A percentile compares a stretch with the other conserved stretches of the same genome.
Conservation (phyloP, 2,329 filamentous ascomycete genomes). For the Colletotrichum spinosum region DNA sequence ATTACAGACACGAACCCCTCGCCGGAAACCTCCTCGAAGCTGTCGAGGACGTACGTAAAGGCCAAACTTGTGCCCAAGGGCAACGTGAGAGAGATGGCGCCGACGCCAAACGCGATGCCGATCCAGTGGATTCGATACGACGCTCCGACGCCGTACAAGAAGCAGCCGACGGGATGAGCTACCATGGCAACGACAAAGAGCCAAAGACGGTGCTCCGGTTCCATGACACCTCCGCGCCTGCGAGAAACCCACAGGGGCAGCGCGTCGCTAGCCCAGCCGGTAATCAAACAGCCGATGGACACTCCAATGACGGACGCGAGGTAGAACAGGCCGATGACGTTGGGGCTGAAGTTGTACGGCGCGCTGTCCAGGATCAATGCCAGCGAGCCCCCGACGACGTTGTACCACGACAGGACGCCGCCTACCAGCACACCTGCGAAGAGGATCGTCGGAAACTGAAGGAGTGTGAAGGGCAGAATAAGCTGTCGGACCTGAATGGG, state of each 20-base stretch:
- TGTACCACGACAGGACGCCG: slow-evolving; percentile 42
- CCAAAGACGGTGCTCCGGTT: slow-evolving; percentile 43
- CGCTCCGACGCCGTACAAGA: slow-evolving; percentile 41
- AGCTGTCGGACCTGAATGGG: not conserved
- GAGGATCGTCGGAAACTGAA: slow-evolving; percentile 38
- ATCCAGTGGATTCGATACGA: slow-evolving; percentile 42
- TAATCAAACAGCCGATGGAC: slow-evolving; percentile 41
- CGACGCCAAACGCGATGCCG: slow-evolving; percentile 41
- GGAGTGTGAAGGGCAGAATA: slow-evolving; percentile 1
- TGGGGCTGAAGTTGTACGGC: slow-evolving; percentile 42
- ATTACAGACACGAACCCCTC: slow-evolving; percentile 40
- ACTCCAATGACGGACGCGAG: slow-evolving; percentile 40
- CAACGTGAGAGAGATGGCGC: slow-evolving; percentile 40
- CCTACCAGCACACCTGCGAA: slow-evolving; percentile 41
- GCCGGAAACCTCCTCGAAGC: slow-evolving; percentile 42
- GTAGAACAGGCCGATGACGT: slow-evolving; percentile 40
- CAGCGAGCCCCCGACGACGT: slow-evolving; percentile 40
- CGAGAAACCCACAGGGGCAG: slow-evolving; percentile 39
- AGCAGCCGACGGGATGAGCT: slow-evolving; percentile 40
- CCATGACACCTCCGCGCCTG: slow-evolving; percentile 41
- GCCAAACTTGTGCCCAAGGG: slow-evolving; percentile 40
- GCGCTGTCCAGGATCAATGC: slow-evolving; percentile 40
- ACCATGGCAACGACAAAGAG: slow-evolving; percentile 39
- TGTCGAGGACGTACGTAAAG: slow-evolving; percentile 42
- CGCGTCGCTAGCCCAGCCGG: slow-evolving; percentile 40